Evolutionary conservation across 495 filamentous ascomycete genomes (phyloP), one percentile per base, ranked within the genome.

Genomic region (Aspergillus coremiiformis): DNA sequence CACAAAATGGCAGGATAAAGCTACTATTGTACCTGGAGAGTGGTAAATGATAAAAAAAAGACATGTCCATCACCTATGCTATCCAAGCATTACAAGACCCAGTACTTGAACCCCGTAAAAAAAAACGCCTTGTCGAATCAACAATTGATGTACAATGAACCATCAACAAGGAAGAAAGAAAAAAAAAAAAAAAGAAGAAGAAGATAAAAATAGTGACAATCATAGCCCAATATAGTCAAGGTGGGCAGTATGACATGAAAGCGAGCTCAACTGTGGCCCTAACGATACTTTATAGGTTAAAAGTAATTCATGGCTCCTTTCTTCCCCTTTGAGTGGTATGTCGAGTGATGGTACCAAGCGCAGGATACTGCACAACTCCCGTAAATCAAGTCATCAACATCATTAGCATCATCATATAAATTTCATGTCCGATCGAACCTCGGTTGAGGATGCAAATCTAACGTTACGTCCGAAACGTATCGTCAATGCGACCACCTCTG

Each of bases 401-500:
- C 49, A 41, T n/a, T n/a, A n/a, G n/a, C n/a, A n/a, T n/a, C n/a
- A 39, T 46, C 5, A 12, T 52, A n/a, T n/a, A n/a, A n/a, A n/a
- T 33, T 33, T 12, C 48, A 42, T 51, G 10, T 15, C 30, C 47
- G 30, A 41, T 24, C 48, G 47, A 54, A 54, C 57, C 47, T 60
- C 54, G 54, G 54, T 15, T 30, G 44, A 24, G 12, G 26, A 52
- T 42, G 46, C 12, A 37, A 10, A 30, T 47, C 12, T 27, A 14
- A 46, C 58, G 64, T 62, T 65, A 64, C n/a, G 65, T 57, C 17
- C 67, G 71, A 52, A 70, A 59, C 1, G 68, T 59, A 17, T 82
- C 74, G 21, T 79, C 77, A 47, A 81, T 66, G 10, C 73, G 71
- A 5, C 80, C 81, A 20, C 85, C 84, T 51, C 76, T 71, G 39